phyloP scores from a whole-genome alignment of 768 basidiomycete genomes.

The Grammothele lineata region DNA sequence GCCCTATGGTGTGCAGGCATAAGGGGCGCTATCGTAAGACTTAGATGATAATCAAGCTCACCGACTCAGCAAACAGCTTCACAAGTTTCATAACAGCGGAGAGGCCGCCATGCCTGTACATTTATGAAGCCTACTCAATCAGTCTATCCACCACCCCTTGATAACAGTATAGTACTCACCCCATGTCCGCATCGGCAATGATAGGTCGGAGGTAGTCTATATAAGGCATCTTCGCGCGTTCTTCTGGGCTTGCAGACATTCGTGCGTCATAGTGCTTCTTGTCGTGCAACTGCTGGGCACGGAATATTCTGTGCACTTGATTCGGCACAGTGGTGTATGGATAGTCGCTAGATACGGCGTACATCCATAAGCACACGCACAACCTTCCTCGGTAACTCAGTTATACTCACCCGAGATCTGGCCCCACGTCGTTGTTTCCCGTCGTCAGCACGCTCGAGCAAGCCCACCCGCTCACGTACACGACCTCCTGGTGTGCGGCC shows the following conservation, averaged over 20 bases:
- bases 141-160: not conserved
- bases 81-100: constrained; percentile 92
- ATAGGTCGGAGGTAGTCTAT: constrained; percentile 90
- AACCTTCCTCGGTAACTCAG: not conserved
- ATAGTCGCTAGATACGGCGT: constrained; percentile 66
- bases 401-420: constrained; percentile 69
- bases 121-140: constrained; percentile 3
- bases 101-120: constrained; percentile 78
- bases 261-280: constrained; percentile 91
- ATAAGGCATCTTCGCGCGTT: constrained; percentile 67
- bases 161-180: constrained; percentile 41
- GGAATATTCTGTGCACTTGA: constrained; percentile 88
- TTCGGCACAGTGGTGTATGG: constrained; percentile 96
- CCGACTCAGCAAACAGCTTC: constrained; percentile 93
- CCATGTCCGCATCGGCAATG: constrained; percentile 93
- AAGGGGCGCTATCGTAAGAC: not conserved
- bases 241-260: constrained; percentile 56
- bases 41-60: constrained; percentile 28
- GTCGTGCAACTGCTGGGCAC: constrained; percentile 90
- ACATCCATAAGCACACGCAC: not conserved
- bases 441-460: constrained; percentile 83
- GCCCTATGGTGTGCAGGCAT: constrained; percentile 41
- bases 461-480: constrained; percentile 95
- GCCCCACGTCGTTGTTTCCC: constrained; percentile 87
- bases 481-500: constrained; percentile 79